Evolutionary conservation across 768 basidiomycete species (phyloP), one percentile per base, ranked within the genome.

Genomic region (Suillus subalutaceus): DNA sequence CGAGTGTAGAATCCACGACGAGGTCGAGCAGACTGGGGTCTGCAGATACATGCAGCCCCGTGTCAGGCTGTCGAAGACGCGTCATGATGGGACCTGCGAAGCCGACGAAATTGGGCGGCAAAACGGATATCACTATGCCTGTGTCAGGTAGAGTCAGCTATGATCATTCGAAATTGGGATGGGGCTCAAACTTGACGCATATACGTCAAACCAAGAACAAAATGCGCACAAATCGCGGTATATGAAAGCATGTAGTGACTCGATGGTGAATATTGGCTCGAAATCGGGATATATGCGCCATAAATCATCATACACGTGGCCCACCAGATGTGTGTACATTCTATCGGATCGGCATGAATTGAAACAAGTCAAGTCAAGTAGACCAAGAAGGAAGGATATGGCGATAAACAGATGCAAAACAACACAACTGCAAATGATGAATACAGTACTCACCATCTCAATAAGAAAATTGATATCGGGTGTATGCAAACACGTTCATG

Each of bases 21-120:
- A 82, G 80, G 73, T 93, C 92, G 48, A 94, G 78, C 30, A 94
- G 70, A 13, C 88, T 89, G 6, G n/a, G n/a, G 69, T 93, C 92
- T 32, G 86, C 86, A 0, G 88, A 86, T 53, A 80, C 83, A 38
- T 90, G 82, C 6, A 92, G 77, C 6, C 86, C 80, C 0, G 90
- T 89, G 67, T 90, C 87, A 3, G 81, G 78, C 65, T 85, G 84
- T 26, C 81, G 79, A 58, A 92, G 74, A 15, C 90, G 86, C n/a
- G 80, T 76, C 23, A 82, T 75, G 63, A 92, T 88, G 0, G 90
- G 87, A 2, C 78, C 75, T 1, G 87, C 87, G 67, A 88, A 82
- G 48, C 79, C 75, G 13, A 85, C 74, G 57, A 79, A 80, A 35
- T 81, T 74, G 37, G 77, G 82, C 63, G 83, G 77, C 58, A 84